Percentiles rank a stretch among this genome's conserved stretches.
phyloP scores from a whole-genome alignment of 2,329 filamentous ascomycete species.

The Bertia moriformis region DNA sequence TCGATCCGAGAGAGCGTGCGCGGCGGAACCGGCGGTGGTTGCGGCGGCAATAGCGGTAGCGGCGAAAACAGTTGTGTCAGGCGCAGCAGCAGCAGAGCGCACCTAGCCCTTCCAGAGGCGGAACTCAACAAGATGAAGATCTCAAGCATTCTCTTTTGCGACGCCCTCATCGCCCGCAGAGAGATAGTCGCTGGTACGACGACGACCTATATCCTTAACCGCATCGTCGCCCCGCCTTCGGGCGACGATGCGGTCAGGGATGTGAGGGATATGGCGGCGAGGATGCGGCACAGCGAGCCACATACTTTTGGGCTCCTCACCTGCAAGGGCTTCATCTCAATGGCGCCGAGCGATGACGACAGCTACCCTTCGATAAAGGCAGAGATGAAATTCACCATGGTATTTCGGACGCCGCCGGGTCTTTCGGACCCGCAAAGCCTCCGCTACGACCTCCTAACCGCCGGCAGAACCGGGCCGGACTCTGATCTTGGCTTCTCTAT shows the following conservation, averaged over 20 bases:
- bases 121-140: not conserved
- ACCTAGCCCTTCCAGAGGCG: not conserved
- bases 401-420: conserved; percentile 1
- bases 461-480: conserved; percentile 2
- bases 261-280: conserved; percentile 9
- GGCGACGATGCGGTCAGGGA: conserved; percentile 7
- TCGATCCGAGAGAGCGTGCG: not conserved
- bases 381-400: conserved; percentile 1
- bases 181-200: not conserved
- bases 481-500: too few species aligned
- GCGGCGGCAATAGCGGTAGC: too few species aligned
- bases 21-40: too few species aligned
- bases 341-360: too few species aligned
- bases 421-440: conserved; percentile 1
- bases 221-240: too few species aligned
- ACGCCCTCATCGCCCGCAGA: not conserved
- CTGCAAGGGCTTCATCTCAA: conserved; percentile 13
- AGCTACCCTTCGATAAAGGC: too few species aligned
- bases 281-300: conserved; percentile 11
- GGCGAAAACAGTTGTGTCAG: not conserved
- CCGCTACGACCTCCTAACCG: not conserved
- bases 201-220: not conserved
- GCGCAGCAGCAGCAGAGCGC: not conserved
- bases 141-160: not conserved
- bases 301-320: conserved; percentile 12